Percentiles rank a stretch among this genome's conserved stretches.
Conservation (phyloP, 1,139 yeast genomes). For the Taphrina pruni region DNA sequence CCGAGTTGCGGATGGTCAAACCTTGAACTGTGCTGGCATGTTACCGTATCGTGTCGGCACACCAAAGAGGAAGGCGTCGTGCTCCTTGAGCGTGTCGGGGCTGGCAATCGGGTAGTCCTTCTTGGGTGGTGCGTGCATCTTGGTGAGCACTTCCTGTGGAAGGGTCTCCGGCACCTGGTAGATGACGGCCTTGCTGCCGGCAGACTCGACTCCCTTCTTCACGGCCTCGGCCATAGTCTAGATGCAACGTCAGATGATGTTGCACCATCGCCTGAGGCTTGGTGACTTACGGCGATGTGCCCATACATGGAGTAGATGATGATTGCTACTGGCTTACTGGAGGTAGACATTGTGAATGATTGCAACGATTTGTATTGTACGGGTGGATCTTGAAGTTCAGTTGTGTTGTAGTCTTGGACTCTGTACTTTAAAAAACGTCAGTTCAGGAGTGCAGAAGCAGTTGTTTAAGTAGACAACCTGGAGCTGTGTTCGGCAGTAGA, state of each 20-base stretch:
- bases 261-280: not conserved
- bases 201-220: constrained; percentile 62
- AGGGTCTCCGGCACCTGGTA: constrained; percentile 69
- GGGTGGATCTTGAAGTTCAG: too few species aligned
- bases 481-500: not conserved
- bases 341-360: constrained; percentile 40
- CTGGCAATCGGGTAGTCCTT: constrained; percentile 62
- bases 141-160: constrained; percentile 57
- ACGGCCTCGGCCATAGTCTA: constrained; percentile 60
- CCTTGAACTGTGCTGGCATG: constrained; percentile 67
- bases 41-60: constrained; percentile 69
- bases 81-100: constrained; percentile 57
- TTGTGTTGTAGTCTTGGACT: too few species aligned
- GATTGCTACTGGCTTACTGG: constrained; percentile 64
- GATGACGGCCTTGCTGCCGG: constrained; percentile 67
- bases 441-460: not conserved
- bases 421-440: too few species aligned
- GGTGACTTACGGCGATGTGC: constrained; percentile 55
- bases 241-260: not conserved
- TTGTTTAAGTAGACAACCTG: not conserved
- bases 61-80: constrained; percentile 69
- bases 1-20: not conserved
- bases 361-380: too few species aligned
- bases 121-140: constrained; percentile 60
- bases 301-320: constrained; percentile 79